Evolutionary conservation across 345 rosid species (phyloP).

Genomic region (Raphanus sativus): DNA sequence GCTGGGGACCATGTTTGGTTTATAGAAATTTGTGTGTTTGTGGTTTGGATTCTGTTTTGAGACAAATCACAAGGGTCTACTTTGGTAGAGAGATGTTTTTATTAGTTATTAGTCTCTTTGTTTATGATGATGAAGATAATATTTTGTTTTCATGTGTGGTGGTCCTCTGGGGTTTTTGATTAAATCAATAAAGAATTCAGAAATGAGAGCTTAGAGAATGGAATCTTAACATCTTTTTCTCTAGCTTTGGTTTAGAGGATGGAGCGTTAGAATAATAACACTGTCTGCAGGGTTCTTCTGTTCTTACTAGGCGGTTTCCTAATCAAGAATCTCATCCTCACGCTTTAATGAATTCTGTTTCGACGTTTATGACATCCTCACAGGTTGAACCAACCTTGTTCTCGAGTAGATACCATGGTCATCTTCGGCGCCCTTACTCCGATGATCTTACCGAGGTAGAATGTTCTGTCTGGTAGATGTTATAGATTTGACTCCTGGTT

Average conservation of each 20-base stretch:
- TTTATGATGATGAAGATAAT: neutral
- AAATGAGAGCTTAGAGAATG: neutral
- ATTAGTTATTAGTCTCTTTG: slow-evolving; percentile 20
- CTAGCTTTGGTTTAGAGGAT: slow-evolving; percentile 2
- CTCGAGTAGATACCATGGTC: slow-evolving; percentile 57
- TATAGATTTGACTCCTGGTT: neutral
- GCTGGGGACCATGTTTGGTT: slow-evolving; percentile 3
- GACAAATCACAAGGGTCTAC: slow-evolving; percentile 25
- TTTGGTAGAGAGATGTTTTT: slow-evolving; percentile 9
- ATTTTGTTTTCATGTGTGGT: neutral
- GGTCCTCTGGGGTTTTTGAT: slow-evolving; percentile 18
- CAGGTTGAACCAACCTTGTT: slow-evolving; percentile 47
- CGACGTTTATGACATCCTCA: slow-evolving; percentile 37
- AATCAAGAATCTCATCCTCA: slow-evolving; percentile 49
- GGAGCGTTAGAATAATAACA: neutral
- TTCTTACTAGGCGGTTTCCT: slow-evolving; percentile 33
- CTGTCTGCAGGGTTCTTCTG: slow-evolving; percentile 58
- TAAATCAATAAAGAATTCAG: slow-evolving; percentile 7
- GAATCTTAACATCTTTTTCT: slow-evolving; percentile 5
- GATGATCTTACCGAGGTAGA: slow-evolving; percentile 83
- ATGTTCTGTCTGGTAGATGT: neutral
- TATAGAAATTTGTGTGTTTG: slow-evolving; percentile 5
- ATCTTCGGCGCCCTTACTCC: slow-evolving; percentile 67
- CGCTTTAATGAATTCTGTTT: slow-evolving; percentile 46
- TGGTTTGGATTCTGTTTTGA: slow-evolving; percentile 24